These are phyloP conservation scores for Astrephomene gubernaculifera DNA, from an alignment of 139 green algal genomes.

Conservation along the genomic window DNA sequence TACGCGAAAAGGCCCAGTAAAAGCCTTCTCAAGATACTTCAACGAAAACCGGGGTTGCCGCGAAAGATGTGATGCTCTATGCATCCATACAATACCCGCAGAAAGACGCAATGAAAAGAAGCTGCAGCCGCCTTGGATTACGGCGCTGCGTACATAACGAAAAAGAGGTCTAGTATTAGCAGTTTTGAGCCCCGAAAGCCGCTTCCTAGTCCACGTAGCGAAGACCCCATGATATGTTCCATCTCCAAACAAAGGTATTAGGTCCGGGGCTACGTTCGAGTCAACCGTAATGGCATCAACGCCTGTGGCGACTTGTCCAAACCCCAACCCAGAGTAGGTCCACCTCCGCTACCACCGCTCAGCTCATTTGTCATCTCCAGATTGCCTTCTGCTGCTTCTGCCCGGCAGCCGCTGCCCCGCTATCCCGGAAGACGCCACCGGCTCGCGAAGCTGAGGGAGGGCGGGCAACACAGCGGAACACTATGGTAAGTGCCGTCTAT, in stretches of 20 bases:
- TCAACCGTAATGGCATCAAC: no score
- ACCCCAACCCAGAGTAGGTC: background rate
- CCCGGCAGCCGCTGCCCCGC: background rate
- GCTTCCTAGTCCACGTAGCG: background rate
- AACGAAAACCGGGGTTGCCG: no score
- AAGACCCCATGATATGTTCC: background rate
- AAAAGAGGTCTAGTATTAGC: no score
- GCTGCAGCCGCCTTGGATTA: no score
- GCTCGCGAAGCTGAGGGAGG: background rate
- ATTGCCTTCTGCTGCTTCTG: slow-evolving; percentile 5
- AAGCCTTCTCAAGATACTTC: no score
- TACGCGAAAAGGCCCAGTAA: no score
- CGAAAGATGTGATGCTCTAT: no score
- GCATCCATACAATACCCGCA: no score
- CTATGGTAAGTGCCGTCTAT: background rate
- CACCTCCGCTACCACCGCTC: background rate
- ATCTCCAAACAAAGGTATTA: background rate
- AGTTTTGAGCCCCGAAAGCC: no score
- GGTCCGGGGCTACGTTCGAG: background rate
- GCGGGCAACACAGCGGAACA: no score
- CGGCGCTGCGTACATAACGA: no score
- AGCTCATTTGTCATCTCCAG: slow-evolving; percentile 2
- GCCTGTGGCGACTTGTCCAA: background rate
- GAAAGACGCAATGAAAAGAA: no score
- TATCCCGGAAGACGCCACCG: background rate